Evolutionary conservation across 2,329 filamentous ascomycete species (phyloP).

Genomic region (Fusarium lateritium): DNA sequence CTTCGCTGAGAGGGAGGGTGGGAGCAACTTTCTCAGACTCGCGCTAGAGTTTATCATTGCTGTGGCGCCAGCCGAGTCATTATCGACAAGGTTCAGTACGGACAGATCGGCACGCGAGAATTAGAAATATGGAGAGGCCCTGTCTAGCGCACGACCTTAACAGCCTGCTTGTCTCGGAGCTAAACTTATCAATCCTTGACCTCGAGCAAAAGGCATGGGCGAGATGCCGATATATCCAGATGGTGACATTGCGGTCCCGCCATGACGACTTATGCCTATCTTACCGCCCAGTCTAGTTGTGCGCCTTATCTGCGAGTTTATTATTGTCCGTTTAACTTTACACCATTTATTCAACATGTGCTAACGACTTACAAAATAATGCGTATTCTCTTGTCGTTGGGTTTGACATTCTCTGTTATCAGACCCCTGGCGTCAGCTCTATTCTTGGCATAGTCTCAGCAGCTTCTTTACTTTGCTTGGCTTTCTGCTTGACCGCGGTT

Average conservation of each 20-base stretch:
- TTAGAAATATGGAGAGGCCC: conserved; percentile 47
- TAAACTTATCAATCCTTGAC: background rate
- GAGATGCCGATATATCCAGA: conserved; percentile 51
- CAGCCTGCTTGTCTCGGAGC: conserved; percentile 4
- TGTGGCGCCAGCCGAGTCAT: conserved; percentile 43
- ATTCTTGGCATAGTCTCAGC: conserved; percentile 34
- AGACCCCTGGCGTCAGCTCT: conserved; percentile 2
- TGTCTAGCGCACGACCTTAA: conserved; percentile 42
- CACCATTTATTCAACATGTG: conserved; percentile 10
- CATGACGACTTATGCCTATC: conserved; percentile 41
- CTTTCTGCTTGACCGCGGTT: conserved; percentile 21
- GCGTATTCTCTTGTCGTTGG: too few species aligned
- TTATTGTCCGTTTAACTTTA: background rate
- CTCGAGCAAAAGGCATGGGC: conserved; percentile 11
- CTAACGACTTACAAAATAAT: background rate
- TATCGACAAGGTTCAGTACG: conserved; percentile 40
- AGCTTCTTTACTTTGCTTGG: conserved; percentile 14
- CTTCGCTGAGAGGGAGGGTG: conserved; percentile 40
- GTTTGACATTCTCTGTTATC: background rate
- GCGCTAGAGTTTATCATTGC: conserved; percentile 20
- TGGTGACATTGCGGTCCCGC: conserved; percentile 25
- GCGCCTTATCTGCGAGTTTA: background rate
- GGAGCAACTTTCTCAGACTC: background rate
- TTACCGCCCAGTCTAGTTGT: conserved; percentile 4
- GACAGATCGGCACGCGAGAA: conserved; percentile 50